phyloP scores from a whole-genome alignment of 1,139 yeast genomes.

The Taphrina deformans region DNA sequence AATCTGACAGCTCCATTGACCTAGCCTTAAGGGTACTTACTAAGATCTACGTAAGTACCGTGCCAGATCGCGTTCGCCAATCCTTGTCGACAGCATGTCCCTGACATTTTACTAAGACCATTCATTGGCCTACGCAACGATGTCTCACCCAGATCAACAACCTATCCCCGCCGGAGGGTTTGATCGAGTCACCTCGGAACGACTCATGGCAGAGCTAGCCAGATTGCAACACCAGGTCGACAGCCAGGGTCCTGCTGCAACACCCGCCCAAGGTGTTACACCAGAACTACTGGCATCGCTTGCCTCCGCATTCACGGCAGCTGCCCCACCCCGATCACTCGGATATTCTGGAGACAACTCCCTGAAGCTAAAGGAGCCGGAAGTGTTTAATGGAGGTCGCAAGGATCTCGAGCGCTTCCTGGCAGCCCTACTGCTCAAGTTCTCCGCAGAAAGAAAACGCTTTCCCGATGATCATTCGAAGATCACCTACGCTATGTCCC shows the following conservation, averaged over 20 bases:
- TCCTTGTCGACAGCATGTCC: slow-evolving; percentile 1
- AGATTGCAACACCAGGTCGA: not conserved
- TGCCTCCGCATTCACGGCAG: not conserved
- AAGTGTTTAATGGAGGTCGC: not conserved
- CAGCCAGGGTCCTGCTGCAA: not conserved
- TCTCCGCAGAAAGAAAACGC: not conserved
- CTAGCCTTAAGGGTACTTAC: no score
- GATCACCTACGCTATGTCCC: not conserved
- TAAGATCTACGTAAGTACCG: no score
- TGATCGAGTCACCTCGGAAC: not conserved
- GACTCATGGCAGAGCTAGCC: not conserved
- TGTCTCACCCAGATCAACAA: not conserved
- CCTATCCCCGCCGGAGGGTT: not conserved
- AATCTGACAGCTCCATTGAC: no score
- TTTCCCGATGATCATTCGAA: not conserved
- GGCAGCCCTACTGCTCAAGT: not conserved
- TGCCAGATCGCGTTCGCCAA: no score
- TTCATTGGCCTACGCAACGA: not conserved
- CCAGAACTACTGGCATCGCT: not conserved
- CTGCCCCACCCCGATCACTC: not conserved
- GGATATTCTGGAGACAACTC: not conserved
- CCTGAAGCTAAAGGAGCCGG: not conserved
- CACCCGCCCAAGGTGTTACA: not conserved
- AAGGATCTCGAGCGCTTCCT: not conserved
- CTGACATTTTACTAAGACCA: slow-evolving; percentile 1